phyloP scores from a whole-genome alignment of 176 grass and related monocot genomes.

The Aegilops tauschii region DNA sequence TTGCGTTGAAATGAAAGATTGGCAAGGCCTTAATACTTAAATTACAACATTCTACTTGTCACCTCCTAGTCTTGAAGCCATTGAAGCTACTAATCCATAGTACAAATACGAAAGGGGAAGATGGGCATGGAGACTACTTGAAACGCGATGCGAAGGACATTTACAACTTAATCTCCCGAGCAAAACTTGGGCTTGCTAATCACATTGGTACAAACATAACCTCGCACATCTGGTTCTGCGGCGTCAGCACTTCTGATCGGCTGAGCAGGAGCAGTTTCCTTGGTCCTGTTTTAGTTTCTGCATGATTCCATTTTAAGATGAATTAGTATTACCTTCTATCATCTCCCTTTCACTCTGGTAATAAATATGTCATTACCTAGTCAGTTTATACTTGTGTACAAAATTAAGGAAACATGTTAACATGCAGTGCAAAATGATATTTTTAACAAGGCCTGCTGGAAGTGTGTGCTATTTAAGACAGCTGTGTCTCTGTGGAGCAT shows the following conservation, averaged over 20 bases:
- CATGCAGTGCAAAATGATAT: not conserved
- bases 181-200: constrained; percentile 17
- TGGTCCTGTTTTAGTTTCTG: constrained; percentile 78
- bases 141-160: not conserved
- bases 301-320: constrained; percentile 17
- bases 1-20: constrained; percentile 27
- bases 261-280: constrained; percentile 63
- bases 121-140: not conserved
- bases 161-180: constrained; percentile 10
- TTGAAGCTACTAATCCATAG: not conserved
- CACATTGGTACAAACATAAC: constrained; percentile 5
- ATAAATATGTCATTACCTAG: not conserved
- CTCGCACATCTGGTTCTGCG: constrained; percentile 7
- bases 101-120: not conserved
- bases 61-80: constrained; percentile 19
- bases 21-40: constrained; percentile 5
- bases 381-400: not conserved
- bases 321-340: not conserved
- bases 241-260: constrained; percentile 30
- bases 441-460: not conserved
- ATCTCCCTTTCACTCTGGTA: not conserved
- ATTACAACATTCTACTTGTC: constrained; percentile 25
- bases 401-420: not conserved
- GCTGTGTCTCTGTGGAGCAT: not conserved
- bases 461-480: not conserved